phyloP scores from a whole-genome alignment of 345 rosid genomes.

The Punica granatum region DNA sequence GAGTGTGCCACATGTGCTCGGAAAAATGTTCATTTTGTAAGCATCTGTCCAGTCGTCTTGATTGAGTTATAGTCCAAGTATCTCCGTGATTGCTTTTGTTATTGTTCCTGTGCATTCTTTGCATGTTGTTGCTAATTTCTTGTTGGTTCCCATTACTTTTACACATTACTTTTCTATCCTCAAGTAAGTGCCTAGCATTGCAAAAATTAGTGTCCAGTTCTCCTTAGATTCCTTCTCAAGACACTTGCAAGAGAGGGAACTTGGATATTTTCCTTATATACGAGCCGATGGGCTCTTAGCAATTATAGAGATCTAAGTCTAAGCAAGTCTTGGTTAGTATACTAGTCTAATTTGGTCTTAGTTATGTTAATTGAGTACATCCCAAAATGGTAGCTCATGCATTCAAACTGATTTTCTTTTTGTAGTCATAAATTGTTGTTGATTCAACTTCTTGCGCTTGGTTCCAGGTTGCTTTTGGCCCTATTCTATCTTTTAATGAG shows the following conservation, averaged over 20 bases:
- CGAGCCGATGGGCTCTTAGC: not conserved
- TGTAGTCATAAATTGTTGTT: not conserved
- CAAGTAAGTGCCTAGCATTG: not conserved
- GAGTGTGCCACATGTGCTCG: conserved; percentile 72
- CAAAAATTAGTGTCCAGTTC: not conserved
- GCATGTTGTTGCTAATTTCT: not conserved
- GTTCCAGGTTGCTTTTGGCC: not conserved
- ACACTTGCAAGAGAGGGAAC: not conserved
- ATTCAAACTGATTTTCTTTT: not conserved
- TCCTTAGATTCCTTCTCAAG: not conserved
- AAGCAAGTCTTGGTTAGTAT: not conserved
- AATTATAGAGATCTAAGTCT: not conserved
- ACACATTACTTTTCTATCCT: not conserved
- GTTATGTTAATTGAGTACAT: not conserved
- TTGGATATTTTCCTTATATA: not conserved
- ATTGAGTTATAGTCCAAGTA: not conserved
- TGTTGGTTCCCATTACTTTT: not conserved
- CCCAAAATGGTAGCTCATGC: not conserved
- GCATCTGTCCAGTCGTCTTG: conserved; percentile 15
- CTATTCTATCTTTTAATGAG: not conserved
- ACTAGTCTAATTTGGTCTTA: not conserved
- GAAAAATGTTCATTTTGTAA: conserved; percentile 56
- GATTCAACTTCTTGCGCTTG: not conserved
- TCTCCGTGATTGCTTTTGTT: not conserved
- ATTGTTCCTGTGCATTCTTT: not conserved